Evolutionary conservation across 305 asterid genomes (phyloP).

Genomic region (Andrographis paniculata): DNA sequence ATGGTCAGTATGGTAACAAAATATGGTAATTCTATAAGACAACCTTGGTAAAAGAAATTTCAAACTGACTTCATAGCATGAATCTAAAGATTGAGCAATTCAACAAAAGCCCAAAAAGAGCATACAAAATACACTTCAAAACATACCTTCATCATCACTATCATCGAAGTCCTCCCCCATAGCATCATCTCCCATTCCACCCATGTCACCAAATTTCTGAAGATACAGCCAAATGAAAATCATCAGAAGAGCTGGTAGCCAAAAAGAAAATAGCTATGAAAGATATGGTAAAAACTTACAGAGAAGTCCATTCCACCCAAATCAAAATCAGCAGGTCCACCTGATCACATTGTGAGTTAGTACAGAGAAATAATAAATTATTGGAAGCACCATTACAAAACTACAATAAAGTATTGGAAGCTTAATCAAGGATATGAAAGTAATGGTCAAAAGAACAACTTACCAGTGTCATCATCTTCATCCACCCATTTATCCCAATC

Average conservation of each 20-base stretch:
- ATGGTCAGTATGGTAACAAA: no score
- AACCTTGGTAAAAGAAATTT: no score
- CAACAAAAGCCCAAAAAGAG: neutral
- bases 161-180: constrained; percentile 66
- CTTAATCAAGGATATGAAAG: no score
- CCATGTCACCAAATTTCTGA: constrained; percentile 68
- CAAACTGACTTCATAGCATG: no score
- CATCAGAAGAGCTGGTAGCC: constrained; percentile 11
- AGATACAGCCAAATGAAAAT: constrained; percentile 4
- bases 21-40: no score
- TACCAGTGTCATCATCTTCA: constrained; percentile 77
- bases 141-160: constrained; percentile 81
- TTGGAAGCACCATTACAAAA: neutral
- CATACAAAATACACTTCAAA: neutral
- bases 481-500: constrained; percentile 99
- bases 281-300: constrained; percentile 28
- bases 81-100: neutral
- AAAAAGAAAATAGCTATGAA: neutral
- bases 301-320: constrained; percentile 88
- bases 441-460: neutral
- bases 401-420: neutral
- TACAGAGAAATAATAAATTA: neutral
- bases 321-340: constrained; percentile 62
- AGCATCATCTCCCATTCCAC: constrained; percentile 37
- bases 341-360: constrained; percentile 22